Conservation (phyloP, 768 basidiomycete genomes). For the Trametes elegans region DNA sequence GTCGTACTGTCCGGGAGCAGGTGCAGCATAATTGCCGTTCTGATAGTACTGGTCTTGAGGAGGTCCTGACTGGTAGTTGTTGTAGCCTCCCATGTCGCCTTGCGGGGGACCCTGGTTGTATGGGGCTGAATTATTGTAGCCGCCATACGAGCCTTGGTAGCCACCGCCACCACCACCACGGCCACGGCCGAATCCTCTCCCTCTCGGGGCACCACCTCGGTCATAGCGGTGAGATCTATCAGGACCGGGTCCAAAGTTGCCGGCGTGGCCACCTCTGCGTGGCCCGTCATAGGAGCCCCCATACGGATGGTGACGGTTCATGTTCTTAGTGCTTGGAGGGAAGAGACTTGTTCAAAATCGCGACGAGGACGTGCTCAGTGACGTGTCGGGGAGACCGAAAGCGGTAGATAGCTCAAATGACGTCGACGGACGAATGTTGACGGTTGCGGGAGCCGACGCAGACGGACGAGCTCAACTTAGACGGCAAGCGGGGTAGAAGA, state of each 20-base stretch:
- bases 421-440: neutral
- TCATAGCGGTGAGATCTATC: constrained; percentile 68
- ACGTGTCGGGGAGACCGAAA: constrained; percentile 10
- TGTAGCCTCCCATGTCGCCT: constrained; percentile 64
- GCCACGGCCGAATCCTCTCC: constrained; percentile 42
- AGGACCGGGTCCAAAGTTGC: constrained; percentile 55
- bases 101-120: constrained; percentile 69
- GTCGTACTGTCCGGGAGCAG: constrained; percentile 47
- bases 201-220: constrained; percentile 53
- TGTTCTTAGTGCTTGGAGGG: constrained; percentile 35
- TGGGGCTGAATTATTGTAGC: constrained; percentile 46
- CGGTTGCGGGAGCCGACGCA: constrained; percentile 1
- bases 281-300: constrained; percentile 61
- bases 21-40: constrained; percentile 57
- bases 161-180: constrained; percentile 28
- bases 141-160: constrained; percentile 43
- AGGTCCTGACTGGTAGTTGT: constrained; percentile 59
- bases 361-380: constrained; percentile 21
- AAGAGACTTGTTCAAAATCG: constrained; percentile 12
- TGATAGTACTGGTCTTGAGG: constrained; percentile 68
- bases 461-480: constrained; percentile 18
- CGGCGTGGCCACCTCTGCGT: constrained; percentile 62
- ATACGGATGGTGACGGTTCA: constrained; percentile 93
- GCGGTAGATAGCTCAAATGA: neutral
- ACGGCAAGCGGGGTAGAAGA: neutral